Percentiles rank a stretch among this genome's conserved stretches.
Evolutionary conservation across 371 early-diverging fungal genomes (phyloP).

Genomic region (Mortierella sp.): DNA sequence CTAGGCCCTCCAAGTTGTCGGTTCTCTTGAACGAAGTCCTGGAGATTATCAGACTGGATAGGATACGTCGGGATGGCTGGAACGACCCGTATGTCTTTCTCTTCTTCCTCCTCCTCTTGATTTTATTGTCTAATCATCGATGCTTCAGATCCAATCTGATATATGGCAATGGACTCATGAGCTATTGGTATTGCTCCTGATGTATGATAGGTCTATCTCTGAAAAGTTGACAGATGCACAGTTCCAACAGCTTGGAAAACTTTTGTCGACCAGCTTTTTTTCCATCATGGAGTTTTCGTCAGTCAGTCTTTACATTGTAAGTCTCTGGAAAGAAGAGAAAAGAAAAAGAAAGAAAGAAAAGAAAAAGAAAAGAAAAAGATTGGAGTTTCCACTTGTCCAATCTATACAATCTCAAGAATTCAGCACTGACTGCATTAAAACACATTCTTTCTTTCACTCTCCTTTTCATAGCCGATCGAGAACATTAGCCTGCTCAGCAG

Average conservation of each 20-base stretch:
- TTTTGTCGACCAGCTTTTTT: conserved; percentile 50
- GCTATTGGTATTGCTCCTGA: not conserved
- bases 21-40: conserved; percentile 43
- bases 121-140: not conserved
- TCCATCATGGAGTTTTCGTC: conserved; percentile 41
- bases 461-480: conserved; percentile 26
- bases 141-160: not conserved
- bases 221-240: conserved; percentile 37
- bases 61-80: conserved; percentile 38
- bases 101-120: not conserved
- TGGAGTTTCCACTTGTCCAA: too few species aligned
- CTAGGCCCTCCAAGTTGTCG: conserved; percentile 45
- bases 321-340: too few species aligned
- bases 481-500: conserved; percentile 30
- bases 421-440: not conserved
- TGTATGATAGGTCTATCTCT: conserved; percentile 10
- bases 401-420: too few species aligned
- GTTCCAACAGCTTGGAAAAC: conserved; percentile 43
- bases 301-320: conserved; percentile 38
- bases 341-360: too few species aligned
- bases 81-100: conserved; percentile 32
- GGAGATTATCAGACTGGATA: conserved; percentile 37
- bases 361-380: too few species aligned
- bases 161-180: not conserved
- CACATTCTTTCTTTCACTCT: not conserved